Conservation (phyloP, 768 basidiomycete genomes). For the Podaxis sp. region DNA sequence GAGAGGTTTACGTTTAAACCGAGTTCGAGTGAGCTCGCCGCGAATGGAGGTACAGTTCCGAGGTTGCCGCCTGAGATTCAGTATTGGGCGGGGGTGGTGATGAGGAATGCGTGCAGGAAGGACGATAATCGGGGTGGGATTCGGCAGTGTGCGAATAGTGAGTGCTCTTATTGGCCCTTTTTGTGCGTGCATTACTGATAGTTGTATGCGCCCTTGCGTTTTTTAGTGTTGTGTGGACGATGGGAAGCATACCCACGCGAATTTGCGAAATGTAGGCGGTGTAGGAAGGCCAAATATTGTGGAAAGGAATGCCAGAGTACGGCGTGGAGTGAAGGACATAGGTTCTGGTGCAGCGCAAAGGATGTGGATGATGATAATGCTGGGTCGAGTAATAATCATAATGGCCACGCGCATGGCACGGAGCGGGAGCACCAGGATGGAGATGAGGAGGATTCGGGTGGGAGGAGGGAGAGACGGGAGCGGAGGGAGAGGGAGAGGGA, state of each 20-base stretch:
- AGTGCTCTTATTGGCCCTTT: constrained; percentile 25
- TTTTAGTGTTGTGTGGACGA: constrained; percentile 84
- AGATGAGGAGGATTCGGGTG: constrained; percentile 10
- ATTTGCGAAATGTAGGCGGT: constrained; percentile 95
- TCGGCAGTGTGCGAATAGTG: constrained; percentile 95
- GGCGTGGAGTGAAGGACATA: constrained; percentile 94
- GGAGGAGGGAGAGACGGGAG: constrained; percentile 8
- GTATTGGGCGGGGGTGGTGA: constrained; percentile 99
- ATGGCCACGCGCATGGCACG: background rate
- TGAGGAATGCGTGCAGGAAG: constrained; percentile 98
- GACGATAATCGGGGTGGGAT: constrained; percentile 93
- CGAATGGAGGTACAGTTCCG: constrained; percentile 22
- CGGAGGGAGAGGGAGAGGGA: constrained; percentile 1
- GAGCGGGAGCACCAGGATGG: constrained; percentile 6
- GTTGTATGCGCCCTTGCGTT: constrained; percentile 5
- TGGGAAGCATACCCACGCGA: constrained; percentile 94
- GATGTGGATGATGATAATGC: constrained; percentile 45
- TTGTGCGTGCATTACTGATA: background rate
- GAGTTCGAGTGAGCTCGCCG: constrained; percentile 55
- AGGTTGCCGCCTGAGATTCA: constrained; percentile 87
- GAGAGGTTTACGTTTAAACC: constrained; percentile 97
- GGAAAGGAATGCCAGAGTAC: constrained; percentile 96
- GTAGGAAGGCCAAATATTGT: constrained; percentile 98
- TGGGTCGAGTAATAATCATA: constrained; percentile 16
- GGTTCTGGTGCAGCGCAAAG: constrained; percentile 87